Base-by-base conservation (phyloP, 1,284 basidiomycete genomes). In the Tylopilus sp. region DNA sequence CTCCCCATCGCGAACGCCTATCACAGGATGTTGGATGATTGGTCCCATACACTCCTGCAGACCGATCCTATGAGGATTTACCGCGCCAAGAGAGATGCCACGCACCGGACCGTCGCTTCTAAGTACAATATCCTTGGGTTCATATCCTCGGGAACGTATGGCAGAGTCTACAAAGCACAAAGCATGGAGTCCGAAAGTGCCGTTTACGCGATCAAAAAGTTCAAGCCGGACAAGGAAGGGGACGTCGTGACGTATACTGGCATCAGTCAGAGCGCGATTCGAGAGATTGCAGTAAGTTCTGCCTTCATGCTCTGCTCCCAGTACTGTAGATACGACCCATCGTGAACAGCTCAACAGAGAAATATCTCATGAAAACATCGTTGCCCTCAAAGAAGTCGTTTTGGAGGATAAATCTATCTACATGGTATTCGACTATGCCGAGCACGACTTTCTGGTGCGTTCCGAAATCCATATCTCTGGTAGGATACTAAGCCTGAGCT, bases 401-500 rank as follows among this genome's bases (percentile, higher is more conserved):
- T 74, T 99, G 16, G 95, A 99, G 67, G 96, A 99, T 59, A 97
- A 97, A 69, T 92, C 93, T 1, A 97, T 97, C 51, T 96, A 93
- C 67, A 97, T 99, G 91, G 93, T 99, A 15, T 98, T 99, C 58
- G 95, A 98, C 59, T 99, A 97, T 59, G 95, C 96, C 4, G 97
- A 99, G 62, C 97, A 99, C 64, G 97, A 99, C 69, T 96, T 97
- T 64, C 74, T 97, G 39, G 92, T 92, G 57, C 53, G 88, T 74
- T 13, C 8, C 21, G 21, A 6, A 23, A 23, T 23, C 21, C 37
- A 28, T 34, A 7, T 13, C n/a, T 16, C 0, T 11, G 2, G 8
- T 18, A 28, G 13, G 16, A 23, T 29, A 29, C 23, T 15, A 10
- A 41, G 33, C 13, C 37, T 37, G 23, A n/a, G n/a, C 18, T 7